Evolutionary conservation across 225 moss, liverwort and hornwort genomes (phyloP), one percentile per base, ranked within the genome.

Genomic region (Ulota crispa): DNA sequence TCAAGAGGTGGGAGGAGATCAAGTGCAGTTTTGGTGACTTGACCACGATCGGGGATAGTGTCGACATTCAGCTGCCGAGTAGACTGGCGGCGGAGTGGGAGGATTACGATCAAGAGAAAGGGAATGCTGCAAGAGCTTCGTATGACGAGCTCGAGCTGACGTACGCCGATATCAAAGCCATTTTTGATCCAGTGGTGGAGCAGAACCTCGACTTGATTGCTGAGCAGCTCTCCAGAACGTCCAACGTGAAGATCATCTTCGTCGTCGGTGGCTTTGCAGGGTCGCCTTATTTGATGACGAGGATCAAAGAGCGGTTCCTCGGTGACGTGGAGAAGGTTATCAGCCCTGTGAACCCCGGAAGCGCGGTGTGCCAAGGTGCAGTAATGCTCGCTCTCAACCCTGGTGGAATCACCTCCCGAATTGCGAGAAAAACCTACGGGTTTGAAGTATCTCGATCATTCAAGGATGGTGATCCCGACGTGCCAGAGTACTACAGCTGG

Each of bases 221-320:
- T 2, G 72, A 82, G n/a, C 91, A 86, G 66, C 31, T 94, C 28
- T 74, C 64, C 0, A 69, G 72, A 75, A 86, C 85, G 2, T 36
- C 77, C 0, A 76, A 70, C 6, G 64, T 95, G 15, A 88, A 88
- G 63, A 82, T 77, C 5, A 91, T 96, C 28, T 83, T 94, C 12
- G 80, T 94, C 0, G 96, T 94, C 0, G 96, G 96, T 3, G 94
- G 91, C 2, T 96, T 96, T 24, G 83, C 89, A 9, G 89, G 80
- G 6, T 96, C 93, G 2, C 93, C 89, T 0, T 94, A 92, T 41
- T 85, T 96, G 14, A 16, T 89, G 61, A 83, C 75, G 3, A 92
- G 81, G 53, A 87, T 92, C 37, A 82, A 80, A 21, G 68, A 86
- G 32, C 71, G 81, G 5, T 93, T 94, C 43, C 65, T 70, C 3